Base-by-base conservation (phyloP, 208 protist species). In the Leptomonas pyrrhocoris region DNA sequence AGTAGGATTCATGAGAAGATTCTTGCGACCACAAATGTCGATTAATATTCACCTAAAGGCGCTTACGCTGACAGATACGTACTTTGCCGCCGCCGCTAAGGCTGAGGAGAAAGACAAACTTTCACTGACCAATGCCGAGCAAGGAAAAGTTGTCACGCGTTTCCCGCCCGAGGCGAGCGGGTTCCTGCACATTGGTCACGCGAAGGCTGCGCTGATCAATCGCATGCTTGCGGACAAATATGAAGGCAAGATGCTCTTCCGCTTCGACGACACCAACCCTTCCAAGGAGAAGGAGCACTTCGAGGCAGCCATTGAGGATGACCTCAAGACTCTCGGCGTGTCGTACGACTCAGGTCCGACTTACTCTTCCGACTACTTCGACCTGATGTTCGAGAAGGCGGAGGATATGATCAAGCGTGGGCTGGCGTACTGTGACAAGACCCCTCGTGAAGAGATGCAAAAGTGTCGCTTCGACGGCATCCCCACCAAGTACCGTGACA, bases 251-350 rank as follows among this genome's bases (percentile, higher is more conserved):
- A 85, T 99, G 80, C 72, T 99, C 28, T 88, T 99, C 67, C 92
- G 99, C 21, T 99, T 99, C 67, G 99, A 99, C 86, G 99, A 99
- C 86, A 99, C 99, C 27, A 99, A 99, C 87, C 99, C 99, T 16
- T 80, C 89, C 2, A 99, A 99, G 74, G 98, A 99, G 78, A 98
- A 97, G 62, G 86, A 92, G 48, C 94, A 98, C 68, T 99, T 98
- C 72, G 97, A 99, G 56, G 72, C 98, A 16, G 94, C 88, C 42
- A 99, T 99, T 64, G 72, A 96, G 28, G 75, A 95, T 23, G 99
- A 99, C 80, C 64, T 99, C 9, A 51, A 68, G n/a, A 86, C 82
- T 0, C 84, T 99, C 11, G 88, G 88, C 8, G 97, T 99, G 46
- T 80, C 74, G 16, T 91, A 92, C 56, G 97, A 98, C 75, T 30